Evolutionary conservation across 257 asterid species (phyloP).

Genomic region (Euphrasia confusa): DNA sequence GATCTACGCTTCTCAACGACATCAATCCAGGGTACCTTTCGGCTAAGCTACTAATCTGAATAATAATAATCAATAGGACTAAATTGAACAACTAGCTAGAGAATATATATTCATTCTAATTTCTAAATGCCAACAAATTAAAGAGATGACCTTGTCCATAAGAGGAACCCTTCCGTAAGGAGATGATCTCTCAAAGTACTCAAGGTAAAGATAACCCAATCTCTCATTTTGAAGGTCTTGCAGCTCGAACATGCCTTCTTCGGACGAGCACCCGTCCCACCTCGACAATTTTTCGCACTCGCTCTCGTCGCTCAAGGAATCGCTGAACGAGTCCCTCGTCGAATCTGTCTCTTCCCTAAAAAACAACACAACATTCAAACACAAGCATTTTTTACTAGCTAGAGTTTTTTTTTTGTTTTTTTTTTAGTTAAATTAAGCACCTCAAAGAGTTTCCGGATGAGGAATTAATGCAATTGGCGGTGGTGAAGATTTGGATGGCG

Average conservation of each 20-base stretch:
- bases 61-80: conserved; percentile 3
- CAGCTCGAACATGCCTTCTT: conserved; percentile 47
- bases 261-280: conserved; percentile 68
- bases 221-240: conserved; percentile 38
- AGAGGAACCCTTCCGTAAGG: conserved; percentile 73
- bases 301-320: conserved; percentile 66
- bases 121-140: too few species aligned
- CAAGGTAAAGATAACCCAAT: conserved; percentile 58
- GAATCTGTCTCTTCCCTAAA: conserved; percentile 54
- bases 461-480: conserved; percentile 33
- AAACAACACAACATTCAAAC: too few species aligned
- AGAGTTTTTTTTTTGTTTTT: too few species aligned
- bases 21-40: conserved; percentile 54
- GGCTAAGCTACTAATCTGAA: conserved; percentile 46
- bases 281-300: conserved; percentile 62
- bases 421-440: conserved; percentile 12
- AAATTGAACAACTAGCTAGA: background rate
- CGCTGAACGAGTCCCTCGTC: conserved; percentile 62
- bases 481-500: conserved; percentile 90
- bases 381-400: too few species aligned
- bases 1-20: conserved; percentile 67
- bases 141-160: conserved; percentile 46
- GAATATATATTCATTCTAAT: too few species aligned
- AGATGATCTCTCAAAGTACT: conserved; percentile 58
- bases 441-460: conserved; percentile 54